Conservation (phyloP, 2,329 filamentous ascomycete species). For the Neopestalotiopsis clavispora region DNA sequence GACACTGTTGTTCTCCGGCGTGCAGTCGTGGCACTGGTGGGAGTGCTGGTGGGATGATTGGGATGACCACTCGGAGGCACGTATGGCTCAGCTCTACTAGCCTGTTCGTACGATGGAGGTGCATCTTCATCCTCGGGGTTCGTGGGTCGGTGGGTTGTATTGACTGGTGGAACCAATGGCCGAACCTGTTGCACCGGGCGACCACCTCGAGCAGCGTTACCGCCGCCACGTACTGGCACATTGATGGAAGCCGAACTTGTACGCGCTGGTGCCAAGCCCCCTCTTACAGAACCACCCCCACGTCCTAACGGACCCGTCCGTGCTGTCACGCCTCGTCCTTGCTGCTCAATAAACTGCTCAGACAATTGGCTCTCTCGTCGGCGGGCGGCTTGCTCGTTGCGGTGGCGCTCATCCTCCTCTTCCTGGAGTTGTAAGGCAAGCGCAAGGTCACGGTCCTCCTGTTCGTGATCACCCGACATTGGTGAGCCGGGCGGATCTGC, state of each 20-base stretch:
- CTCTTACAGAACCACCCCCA: constrained; percentile 21
- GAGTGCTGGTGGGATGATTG: constrained; percentile 49
- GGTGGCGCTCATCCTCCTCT: constrained; percentile 83
- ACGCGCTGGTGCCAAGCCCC: constrained; percentile 29
- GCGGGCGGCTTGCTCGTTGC: constrained; percentile 63
- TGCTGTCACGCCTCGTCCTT: constrained; percentile 44
- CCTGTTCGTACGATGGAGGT: constrained; percentile 63
- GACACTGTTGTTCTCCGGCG: constrained; percentile 25
- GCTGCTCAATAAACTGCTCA: constrained; percentile 72
- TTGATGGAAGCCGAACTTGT: constrained; percentile 29
- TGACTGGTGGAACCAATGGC: constrained; percentile 49
- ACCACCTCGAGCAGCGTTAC: constrained; percentile 22
- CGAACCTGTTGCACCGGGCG: constrained; percentile 46
- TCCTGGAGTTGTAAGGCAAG: constrained; percentile 92
- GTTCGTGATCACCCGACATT: constrained; percentile 54
- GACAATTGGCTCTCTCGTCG: constrained; percentile 71
- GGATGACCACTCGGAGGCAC: constrained; percentile 57
- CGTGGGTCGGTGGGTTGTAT: constrained; percentile 41
- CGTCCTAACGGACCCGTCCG: constrained; percentile 27
- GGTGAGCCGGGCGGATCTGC: constrained; percentile 28
- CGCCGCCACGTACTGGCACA: constrained; percentile 24
- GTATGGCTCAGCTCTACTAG: constrained; percentile 55
- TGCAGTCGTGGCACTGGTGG: constrained; percentile 27
- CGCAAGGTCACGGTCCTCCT: constrained; percentile 87
- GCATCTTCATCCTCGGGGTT: constrained; percentile 54